Percentiles rank a stretch among this genome's conserved stretches.
Evolutionary conservation across 2,329 filamentous ascomycete species (phyloP).

Genomic region (Dichotomopilus funicola): DNA sequence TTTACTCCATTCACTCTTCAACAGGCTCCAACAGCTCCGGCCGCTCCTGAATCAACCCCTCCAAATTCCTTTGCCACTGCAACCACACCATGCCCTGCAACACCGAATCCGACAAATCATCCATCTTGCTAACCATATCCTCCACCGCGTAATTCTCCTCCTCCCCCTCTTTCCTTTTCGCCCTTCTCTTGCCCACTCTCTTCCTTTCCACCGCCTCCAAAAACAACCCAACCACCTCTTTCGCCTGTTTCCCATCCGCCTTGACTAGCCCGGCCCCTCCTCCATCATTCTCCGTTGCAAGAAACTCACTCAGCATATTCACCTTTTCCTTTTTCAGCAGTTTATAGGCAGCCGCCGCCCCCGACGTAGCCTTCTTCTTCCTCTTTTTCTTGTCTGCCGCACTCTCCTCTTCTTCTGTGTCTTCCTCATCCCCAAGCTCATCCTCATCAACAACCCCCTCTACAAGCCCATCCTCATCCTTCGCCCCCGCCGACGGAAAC

Average conservation of each 20-base stretch:
- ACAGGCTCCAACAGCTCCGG: conserved; percentile 10
- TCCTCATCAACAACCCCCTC: not conserved
- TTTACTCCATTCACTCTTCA: too few species aligned
- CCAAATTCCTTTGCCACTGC: conserved; percentile 60
- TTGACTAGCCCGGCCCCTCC: conserved; percentile 22
- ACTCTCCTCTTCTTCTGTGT: conserved; percentile 20
- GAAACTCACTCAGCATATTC: conserved; percentile 51
- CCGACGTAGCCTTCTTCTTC: conserved; percentile 31
- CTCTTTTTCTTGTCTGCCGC: conserved; percentile 7
- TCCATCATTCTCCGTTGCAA: conserved; percentile 25
- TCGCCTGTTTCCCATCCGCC: conserved; percentile 29
- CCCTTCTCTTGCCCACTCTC: not conserved
- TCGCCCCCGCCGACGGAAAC: not conserved
- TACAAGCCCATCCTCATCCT: not conserved
- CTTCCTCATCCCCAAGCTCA: not conserved
- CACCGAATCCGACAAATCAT: conserved; percentile 75
- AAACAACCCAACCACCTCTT: conserved; percentile 31
- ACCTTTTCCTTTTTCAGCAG: conserved; percentile 56
- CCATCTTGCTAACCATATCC: conserved; percentile 52
- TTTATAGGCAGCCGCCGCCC: conserved; percentile 1
- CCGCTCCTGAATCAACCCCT: conserved; percentile 10
- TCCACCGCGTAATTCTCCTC: conserved; percentile 20
- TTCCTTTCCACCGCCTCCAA: conserved; percentile 28
- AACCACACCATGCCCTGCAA: conserved; percentile 73
- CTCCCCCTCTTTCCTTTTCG: conserved; percentile 16